These are phyloP conservation scores for Colletotrichum sp. DNA, from an alignment of 2,329 filamentous ascomycete species.

Conservation along the genomic window DNA sequence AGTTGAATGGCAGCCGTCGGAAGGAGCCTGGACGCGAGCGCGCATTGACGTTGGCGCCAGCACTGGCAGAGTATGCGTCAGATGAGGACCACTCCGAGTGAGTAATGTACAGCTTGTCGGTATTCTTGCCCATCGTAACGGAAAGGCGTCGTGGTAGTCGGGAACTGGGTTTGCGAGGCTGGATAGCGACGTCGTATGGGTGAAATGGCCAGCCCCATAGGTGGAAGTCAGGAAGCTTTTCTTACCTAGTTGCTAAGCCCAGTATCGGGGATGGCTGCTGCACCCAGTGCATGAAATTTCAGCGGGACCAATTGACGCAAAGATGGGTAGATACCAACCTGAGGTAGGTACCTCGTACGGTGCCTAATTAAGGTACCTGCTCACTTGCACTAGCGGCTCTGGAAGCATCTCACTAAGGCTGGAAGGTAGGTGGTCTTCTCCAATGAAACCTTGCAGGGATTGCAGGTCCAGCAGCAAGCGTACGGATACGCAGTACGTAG, in stretches of 20 bases:
- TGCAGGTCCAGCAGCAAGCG: neutral
- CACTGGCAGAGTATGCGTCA: constrained; percentile 85
- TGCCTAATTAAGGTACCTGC: neutral
- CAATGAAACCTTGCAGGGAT: neutral
- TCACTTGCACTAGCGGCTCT: neutral
- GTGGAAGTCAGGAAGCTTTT: neutral
- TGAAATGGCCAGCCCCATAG: neutral
- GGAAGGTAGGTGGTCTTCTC: neutral
- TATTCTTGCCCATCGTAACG: constrained; percentile 50
- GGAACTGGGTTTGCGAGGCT: neutral
- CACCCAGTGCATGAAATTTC: neutral
- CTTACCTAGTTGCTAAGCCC: too few species aligned
- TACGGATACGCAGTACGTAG: neutral
- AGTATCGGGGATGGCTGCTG: neutral
- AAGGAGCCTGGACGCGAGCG: constrained; percentile 69
- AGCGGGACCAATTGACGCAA: neutral
- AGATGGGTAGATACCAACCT: neutral
- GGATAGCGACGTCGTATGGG: neutral
- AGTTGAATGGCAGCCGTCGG: constrained; percentile 94
- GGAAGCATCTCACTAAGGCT: neutral
- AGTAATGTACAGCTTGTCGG: constrained; percentile 72
- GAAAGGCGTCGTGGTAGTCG: neutral
- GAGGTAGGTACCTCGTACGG: neutral
- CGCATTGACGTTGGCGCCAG: constrained; percentile 66
- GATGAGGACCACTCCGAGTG: constrained; percentile 97